Evolutionary conservation across 306 rosid genomes (phyloP).

Genomic region (Quercus agrifolia): DNA sequence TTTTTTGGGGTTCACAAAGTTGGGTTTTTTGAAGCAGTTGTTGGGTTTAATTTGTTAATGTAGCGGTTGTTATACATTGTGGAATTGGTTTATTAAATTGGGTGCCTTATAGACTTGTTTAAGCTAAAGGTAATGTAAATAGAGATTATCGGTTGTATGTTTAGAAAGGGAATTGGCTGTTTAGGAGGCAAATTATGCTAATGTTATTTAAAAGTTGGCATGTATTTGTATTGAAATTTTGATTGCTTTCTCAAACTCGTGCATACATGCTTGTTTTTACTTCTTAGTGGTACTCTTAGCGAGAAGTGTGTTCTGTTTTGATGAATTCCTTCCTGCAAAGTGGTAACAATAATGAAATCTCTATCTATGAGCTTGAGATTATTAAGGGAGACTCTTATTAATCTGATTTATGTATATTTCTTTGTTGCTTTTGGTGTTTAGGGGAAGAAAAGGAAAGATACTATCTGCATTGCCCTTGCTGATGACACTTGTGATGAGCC

Average conservation of each 20-base stretch:
- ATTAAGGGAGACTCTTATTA: background rate
- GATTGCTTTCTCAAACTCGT: background rate
- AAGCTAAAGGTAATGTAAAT: background rate
- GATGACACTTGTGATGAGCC: slow-evolving; percentile 89
- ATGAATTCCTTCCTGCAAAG: background rate
- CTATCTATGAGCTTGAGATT: background rate
- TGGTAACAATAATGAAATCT: background rate
- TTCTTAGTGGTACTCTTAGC: background rate
- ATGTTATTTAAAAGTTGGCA: background rate
- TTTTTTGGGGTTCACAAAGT: background rate
- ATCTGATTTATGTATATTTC: background rate
- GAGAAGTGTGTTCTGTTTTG: background rate
- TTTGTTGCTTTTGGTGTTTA: slow-evolving; percentile 24
- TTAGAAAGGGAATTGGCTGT: background rate
- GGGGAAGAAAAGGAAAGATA: slow-evolving; percentile 94
- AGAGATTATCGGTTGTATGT: background rate
- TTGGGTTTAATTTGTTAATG: background rate
- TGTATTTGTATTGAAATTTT: background rate
- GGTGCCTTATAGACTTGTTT: background rate
- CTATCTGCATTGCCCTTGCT: slow-evolving; percentile 87
- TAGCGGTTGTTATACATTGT: background rate
- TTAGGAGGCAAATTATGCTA: background rate
- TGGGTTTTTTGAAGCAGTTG: background rate
- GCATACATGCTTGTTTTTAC: background rate
- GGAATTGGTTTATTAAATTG: background rate